A percentile compares a stretch with the other conserved stretches of the same genome.
Evolutionary conservation across 2,329 filamentous ascomycete species (phyloP).

Genomic region (Phaeosphaeria sp.): DNA sequence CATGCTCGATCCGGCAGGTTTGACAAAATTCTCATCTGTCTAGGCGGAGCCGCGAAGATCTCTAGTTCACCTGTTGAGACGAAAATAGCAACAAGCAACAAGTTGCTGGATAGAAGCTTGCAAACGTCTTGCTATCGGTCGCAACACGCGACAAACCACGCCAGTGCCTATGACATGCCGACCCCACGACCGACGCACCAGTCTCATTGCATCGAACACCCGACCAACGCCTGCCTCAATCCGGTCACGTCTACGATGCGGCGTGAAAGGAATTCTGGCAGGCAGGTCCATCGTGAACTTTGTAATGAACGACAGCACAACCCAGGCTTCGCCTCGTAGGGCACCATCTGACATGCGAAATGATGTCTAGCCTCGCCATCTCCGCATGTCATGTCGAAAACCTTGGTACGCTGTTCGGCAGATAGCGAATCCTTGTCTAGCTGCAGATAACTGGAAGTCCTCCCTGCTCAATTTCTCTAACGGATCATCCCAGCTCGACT

Average conservation of each 20-base stretch:
- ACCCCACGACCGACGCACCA: background rate
- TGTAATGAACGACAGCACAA: background rate
- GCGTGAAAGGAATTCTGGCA: background rate
- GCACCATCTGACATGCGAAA: background rate
- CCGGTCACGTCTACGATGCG: background rate
- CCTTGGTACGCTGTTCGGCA: conserved; percentile 8
- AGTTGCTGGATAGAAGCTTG: background rate
- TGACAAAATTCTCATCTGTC: background rate
- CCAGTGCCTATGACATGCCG: background rate
- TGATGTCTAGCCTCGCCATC: background rate
- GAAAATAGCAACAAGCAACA: conserved; percentile 9
- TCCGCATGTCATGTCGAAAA: background rate
- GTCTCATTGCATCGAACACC: background rate
- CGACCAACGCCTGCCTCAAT: background rate
- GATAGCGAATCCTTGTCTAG: conserved; percentile 3
- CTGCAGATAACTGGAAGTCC: conserved; percentile 12
- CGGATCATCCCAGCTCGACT: background rate
- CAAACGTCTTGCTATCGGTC: background rate
- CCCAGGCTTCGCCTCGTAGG: background rate
- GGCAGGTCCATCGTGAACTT: no score
- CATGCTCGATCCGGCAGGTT: background rate
- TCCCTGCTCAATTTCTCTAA: background rate
- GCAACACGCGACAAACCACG: background rate
- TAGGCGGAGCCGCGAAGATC: background rate
- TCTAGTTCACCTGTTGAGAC: background rate